Conservation (phyloP, 73 alveolate species). For the Tetrahymena malaccensis region DNA sequence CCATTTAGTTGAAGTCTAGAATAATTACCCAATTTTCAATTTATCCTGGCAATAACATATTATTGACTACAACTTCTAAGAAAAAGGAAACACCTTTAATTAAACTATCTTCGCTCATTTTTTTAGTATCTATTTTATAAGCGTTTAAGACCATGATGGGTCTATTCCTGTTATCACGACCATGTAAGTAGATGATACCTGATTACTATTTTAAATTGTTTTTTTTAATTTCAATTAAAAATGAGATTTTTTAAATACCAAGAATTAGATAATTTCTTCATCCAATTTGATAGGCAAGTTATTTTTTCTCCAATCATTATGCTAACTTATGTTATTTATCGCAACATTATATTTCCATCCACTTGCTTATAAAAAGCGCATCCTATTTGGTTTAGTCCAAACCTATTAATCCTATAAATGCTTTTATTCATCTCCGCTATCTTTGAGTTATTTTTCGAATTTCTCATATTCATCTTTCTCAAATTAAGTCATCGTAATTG, state of each 20-base stretch:
- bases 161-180: conserved; percentile 28
- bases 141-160: conserved; percentile 30
- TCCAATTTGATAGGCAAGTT: conserved; percentile 11
- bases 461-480: neutral
- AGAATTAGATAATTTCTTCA: conserved; percentile 18
- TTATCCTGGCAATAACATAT: conserved; percentile 82
- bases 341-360: neutral
- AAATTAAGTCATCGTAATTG: neutral
- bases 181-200: conserved; percentile 33
- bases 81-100: conserved; percentile 54
- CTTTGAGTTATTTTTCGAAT: neutral
- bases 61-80: conserved; percentile 65
- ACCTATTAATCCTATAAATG: neutral
- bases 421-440: neutral
- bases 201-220: conserved; percentile 1
- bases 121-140: conserved; percentile 30
- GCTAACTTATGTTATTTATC: neutral
- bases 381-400: neutral
- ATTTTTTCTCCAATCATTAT: conserved; percentile 10
- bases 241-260: neutral
- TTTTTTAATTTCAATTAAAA: neutral
- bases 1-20: conserved; percentile 18
- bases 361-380: neutral
- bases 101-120: conserved; percentile 36
- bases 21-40: conserved; percentile 83